Base-by-base conservation (phyloP, 2,329 filamentous ascomycete species). In the Penicillium sp. region DNA sequence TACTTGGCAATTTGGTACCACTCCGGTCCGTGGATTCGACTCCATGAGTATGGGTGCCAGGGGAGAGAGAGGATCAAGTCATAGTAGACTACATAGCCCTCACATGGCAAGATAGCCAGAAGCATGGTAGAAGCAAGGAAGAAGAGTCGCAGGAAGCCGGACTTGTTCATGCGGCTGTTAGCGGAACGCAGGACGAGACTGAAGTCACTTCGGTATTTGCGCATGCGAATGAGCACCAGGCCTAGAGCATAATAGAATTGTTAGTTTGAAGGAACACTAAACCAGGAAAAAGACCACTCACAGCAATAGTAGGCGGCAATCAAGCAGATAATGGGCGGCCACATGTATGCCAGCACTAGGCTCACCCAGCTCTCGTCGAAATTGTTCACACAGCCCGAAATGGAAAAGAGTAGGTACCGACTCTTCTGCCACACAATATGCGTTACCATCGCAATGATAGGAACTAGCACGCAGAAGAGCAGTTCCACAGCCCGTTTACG, bases 381-480 rank as follows among this genome's bases (percentile, higher is more conserved):
- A 35, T 81, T 75, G 28, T 83, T 78, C 42, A 80, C 77, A 71
- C 89, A 91, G 1, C 89, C 89, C 17, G 81, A 79, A 50, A 90
- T 84, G 4, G 83, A 80, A 56, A 80, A 80, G 49, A 91, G 79
- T 57, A 81, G 79, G 74, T 88, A 91, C 24, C 89, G 82, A 40
- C 76, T 78, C 3, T 80, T 78, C 66, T 90, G 88, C 12, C 89
- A 83, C 30, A 89, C 68, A 68, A 86, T 87, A 68, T 89, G 87
- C 1, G 84, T 73, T 8, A 80, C 64, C 75, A 88, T 85, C 59
- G 86, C 76, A 37, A 89, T 62, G 0, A 83, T 50, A 0, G 89
- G 88, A 28, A 86, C 75, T 0, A 77, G 76, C 61, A 86, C 81
- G 68, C 87, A 89, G 65, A 86, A 83, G 1, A 83, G 55, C 24